Percentiles rank a stretch among this genome's conserved stretches.
phyloP scores from a whole-genome alignment of 345 rosid species.

The Cochlearia excelsa region DNA sequence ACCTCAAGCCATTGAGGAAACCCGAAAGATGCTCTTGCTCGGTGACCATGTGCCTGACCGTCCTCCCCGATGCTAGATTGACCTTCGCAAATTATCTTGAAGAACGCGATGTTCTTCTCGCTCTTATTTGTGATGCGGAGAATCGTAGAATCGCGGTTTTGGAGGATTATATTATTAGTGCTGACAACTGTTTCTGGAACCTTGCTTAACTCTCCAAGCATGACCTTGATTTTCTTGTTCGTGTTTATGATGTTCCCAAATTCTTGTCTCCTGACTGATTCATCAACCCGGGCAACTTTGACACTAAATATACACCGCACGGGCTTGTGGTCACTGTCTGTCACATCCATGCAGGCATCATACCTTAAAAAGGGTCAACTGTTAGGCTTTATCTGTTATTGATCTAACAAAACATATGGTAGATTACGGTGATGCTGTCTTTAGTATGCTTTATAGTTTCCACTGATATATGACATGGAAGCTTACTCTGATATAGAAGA shows the following conservation, averaged over 20 bases:
- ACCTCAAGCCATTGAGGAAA: constrained; percentile 88
- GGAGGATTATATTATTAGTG: constrained; percentile 59
- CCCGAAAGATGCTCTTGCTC: constrained; percentile 58
- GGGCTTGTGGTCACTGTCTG: constrained; percentile 89
- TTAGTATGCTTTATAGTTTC: constrained; percentile 11
- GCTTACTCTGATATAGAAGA: constrained; percentile 57
- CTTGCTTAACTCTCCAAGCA: constrained; percentile 47
- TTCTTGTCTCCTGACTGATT: constrained; percentile 72
- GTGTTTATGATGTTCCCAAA: constrained; percentile 51
- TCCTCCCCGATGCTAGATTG: constrained; percentile 55
- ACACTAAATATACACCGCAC: constrained; percentile 62
- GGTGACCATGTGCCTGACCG: constrained; percentile 48
- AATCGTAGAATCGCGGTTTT: constrained; percentile 56
- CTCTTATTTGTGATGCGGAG: constrained; percentile 65
- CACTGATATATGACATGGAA: constrained; percentile 11
- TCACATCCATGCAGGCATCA: constrained; percentile 76
- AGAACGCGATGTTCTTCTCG: constrained; percentile 47
- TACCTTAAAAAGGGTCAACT: constrained; percentile 40
- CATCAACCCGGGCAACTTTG: constrained; percentile 64
- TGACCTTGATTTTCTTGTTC: constrained; percentile 52
- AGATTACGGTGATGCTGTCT: constrained; percentile 2
- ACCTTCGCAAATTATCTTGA: constrained; percentile 61
- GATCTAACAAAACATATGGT: constrained; percentile 8
- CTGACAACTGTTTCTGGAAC: constrained; percentile 76
- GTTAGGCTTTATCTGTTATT: not conserved